A percentile compares a stretch with the other conserved stretches of the same genome.
These are phyloP conservation scores for Biscogniauxia marginata DNA, from an alignment of 2,329 filamentous ascomycete species.

Conservation along the genomic window DNA sequence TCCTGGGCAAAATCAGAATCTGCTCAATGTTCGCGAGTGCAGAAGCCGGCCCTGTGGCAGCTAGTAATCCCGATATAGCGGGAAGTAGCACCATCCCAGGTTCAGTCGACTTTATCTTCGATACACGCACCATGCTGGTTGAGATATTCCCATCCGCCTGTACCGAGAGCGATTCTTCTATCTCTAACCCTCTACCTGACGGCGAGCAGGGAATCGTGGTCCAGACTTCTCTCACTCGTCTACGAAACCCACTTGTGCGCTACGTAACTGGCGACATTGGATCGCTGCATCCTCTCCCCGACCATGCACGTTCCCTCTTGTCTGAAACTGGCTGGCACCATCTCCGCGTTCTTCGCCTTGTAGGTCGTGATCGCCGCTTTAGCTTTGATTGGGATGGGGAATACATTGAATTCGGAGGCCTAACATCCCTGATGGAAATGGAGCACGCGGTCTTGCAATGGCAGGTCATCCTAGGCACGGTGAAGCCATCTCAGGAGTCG, in stretches of 20 bases:
- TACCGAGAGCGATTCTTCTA: background rate
- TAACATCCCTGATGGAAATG: slow-evolving; percentile 26
- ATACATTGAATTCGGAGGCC: slow-evolving; percentile 37
- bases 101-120: slow-evolving; percentile 38
- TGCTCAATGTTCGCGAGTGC: slow-evolving; percentile 42
- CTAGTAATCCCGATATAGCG: slow-evolving; percentile 31
- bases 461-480: slow-evolving; percentile 39
- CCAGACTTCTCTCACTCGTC: slow-evolving; percentile 40
- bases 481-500: slow-evolving; percentile 17
- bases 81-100: slow-evolving; percentile 3
- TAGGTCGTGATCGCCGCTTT: slow-evolving; percentile 41
- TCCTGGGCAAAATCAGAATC: slow-evolving; percentile 35
- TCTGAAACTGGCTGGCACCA: slow-evolving; percentile 22
- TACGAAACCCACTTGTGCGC: slow-evolving; percentile 43
- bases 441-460: slow-evolving; percentile 39
- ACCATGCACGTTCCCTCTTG: slow-evolving; percentile 26
- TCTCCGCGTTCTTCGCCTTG: slow-evolving; percentile 36
- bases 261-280: slow-evolving; percentile 44
- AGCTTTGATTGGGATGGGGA: slow-evolving; percentile 42
- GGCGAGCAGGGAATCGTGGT: slow-evolving; percentile 39
- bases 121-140: slow-evolving; percentile 35
- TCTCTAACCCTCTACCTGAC: slow-evolving; percentile 19
- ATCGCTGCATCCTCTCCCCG: slow-evolving; percentile 37
- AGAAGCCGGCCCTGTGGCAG: slow-evolving; percentile 42
- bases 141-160: slow-evolving; percentile 35